A percentile compares a stretch with the other conserved stretches of the same genome.
phyloP scores from a whole-genome alignment of 1,284 basidiomycete genomes.

The Sphaerobolus stellatus region DNA sequence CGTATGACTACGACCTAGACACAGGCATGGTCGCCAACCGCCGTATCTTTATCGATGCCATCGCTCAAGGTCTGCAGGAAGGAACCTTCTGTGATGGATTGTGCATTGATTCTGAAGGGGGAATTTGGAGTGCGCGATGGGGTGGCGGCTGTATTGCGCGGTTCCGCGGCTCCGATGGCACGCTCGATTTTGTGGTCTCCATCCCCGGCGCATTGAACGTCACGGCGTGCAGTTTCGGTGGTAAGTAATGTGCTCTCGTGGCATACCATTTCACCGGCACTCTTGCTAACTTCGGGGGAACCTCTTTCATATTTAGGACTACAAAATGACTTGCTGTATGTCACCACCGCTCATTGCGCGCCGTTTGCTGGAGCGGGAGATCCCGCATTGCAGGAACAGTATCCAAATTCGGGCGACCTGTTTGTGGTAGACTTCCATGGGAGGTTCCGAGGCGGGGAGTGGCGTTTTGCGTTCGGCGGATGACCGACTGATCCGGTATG shows the following conservation, averaged over 20 bases:
- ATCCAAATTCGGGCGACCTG: slow-evolving; percentile 63
- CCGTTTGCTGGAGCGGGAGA: slow-evolving; percentile 48
- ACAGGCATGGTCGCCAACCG: slow-evolving; percentile 54
- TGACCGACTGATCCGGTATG: slow-evolving; percentile 18
- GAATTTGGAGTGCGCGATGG: slow-evolving; percentile 69
- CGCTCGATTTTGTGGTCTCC: slow-evolving; percentile 51
- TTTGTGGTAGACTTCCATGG: slow-evolving; percentile 62
- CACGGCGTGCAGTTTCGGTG: slow-evolving; percentile 70
- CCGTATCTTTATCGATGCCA: slow-evolving; percentile 55
- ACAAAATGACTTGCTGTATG: slow-evolving; percentile 61
- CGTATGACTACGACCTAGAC: slow-evolving; percentile 63
- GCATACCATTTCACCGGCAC: background rate
- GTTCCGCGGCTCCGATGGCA: slow-evolving; percentile 47
- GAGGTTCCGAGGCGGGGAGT: slow-evolving; percentile 44
- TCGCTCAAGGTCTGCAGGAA: slow-evolving; percentile 49
- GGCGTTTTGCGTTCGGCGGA: slow-evolving; percentile 38
- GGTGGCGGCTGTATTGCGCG: slow-evolving; percentile 59
- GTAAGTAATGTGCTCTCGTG: slow-evolving; percentile 30
- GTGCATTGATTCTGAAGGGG: slow-evolving; percentile 63
- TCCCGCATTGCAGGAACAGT: slow-evolving; percentile 46
- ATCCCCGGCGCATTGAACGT: slow-evolving; percentile 61
- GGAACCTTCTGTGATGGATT: slow-evolving; percentile 61
- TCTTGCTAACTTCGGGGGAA: slow-evolving; percentile 6
- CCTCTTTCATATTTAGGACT: slow-evolving; percentile 39
- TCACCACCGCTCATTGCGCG: slow-evolving; percentile 65